These are phyloP conservation scores for Eutreptiella sp. DNA, from an alignment of 208 protist species.

Conservation along the genomic window DNA sequence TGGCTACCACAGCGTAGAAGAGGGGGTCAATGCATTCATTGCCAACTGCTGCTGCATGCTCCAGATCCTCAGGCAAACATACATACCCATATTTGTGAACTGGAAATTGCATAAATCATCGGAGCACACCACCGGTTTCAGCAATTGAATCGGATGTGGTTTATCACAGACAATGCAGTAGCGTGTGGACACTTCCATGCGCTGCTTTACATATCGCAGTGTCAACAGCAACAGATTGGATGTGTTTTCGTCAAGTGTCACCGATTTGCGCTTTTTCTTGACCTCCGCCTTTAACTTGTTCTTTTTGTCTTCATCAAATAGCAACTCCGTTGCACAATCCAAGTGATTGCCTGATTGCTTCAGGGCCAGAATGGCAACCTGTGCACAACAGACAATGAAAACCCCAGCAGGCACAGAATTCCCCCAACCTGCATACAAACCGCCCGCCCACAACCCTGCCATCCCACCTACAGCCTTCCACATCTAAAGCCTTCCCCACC, in stretches of 20 bases:
- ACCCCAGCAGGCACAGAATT: no score
- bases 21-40: no score
- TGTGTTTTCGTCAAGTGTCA: not conserved
- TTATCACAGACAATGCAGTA: slow-evolving; percentile 26
- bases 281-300: no score
- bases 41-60: no score
- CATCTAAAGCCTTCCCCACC: no score
- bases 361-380: no score
- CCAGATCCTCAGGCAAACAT: no score
- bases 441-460: no score
- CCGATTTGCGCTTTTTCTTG: slow-evolving; percentile 5
- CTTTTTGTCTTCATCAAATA: slow-evolving; percentile 24
- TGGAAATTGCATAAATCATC: slow-evolving; percentile 11
- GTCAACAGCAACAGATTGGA: slow-evolving; percentile 2
- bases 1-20: no score
- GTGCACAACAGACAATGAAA: no score
- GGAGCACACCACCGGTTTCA: slow-evolving; percentile 15
- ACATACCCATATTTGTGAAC: slow-evolving; percentile 15
- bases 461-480: no score
- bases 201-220: slow-evolving; percentile 8
- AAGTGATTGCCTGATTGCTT: slow-evolving; percentile 1
- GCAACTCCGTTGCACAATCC: not conserved
- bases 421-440: no score
- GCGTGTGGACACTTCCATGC: slow-evolving; percentile 6
- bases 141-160: slow-evolving; percentile 9